Conservation (phyloP, 768 basidiomycete genomes). For the Lepiota subincarnata region DNA sequence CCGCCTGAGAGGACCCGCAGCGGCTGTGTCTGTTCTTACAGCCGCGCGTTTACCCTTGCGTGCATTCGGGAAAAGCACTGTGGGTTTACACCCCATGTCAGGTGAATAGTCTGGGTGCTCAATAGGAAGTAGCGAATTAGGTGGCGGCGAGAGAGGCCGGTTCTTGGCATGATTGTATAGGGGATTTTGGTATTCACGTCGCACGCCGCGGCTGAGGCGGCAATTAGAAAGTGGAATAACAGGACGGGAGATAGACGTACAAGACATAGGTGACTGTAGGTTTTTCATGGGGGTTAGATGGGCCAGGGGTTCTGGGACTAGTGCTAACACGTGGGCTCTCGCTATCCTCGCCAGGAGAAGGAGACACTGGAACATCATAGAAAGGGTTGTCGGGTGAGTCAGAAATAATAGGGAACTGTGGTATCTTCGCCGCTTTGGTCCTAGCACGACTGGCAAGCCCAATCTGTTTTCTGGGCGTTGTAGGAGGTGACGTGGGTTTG, state of each 20-base stretch:
- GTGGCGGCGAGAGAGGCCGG: slow-evolving; percentile 38
- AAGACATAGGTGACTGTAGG: slow-evolving; percentile 71
- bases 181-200: slow-evolving; percentile 60
- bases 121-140: slow-evolving; percentile 51
- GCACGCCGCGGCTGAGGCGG: slow-evolving; percentile 57
- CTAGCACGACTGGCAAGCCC: slow-evolving; percentile 20
- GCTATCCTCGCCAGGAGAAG: slow-evolving; percentile 32
- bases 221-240: neutral
- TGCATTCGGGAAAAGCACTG: slow-evolving; percentile 47
- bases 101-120: slow-evolving; percentile 67
- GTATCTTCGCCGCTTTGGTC: slow-evolving; percentile 1
- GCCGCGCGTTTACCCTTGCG: slow-evolving; percentile 13
- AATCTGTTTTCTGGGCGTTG: slow-evolving; percentile 31
- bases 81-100: slow-evolving; percentile 48
- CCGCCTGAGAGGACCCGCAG: slow-evolving; percentile 5
- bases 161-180: slow-evolving; percentile 44
- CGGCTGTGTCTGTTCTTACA: neutral
- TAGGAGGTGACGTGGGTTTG: slow-evolving; percentile 31
- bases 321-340: slow-evolving; percentile 29
- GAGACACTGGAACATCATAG: slow-evolving; percentile 27
- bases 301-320: slow-evolving; percentile 27
- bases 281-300: slow-evolving; percentile 45
- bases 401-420: slow-evolving; percentile 22
- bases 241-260: slow-evolving; percentile 38
- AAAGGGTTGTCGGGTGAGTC: slow-evolving; percentile 76